Conservation (phyloP, 2,329 filamentous ascomycete genomes). For the Mycosphaerella sp. region DNA sequence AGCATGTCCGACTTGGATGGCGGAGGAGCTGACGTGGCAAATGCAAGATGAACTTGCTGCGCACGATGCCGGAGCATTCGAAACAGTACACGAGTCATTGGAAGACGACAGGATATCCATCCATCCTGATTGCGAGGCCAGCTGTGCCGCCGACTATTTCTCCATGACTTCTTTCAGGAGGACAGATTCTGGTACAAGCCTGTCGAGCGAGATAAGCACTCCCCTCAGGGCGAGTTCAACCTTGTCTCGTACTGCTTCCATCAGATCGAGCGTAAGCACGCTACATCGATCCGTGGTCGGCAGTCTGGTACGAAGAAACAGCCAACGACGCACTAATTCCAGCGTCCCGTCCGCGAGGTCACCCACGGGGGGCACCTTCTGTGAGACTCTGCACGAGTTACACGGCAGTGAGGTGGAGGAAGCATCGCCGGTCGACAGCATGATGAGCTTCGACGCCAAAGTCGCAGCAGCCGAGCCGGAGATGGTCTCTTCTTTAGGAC, state of each 20-base stretch:
- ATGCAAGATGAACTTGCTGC: background rate
- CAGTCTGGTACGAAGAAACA: constrained; percentile 24
- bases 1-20: constrained; percentile 37
- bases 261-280: constrained; percentile 32
- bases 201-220: constrained; percentile 19
- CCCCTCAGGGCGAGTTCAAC: constrained; percentile 18
- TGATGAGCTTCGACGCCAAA: background rate
- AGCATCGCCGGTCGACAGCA: background rate
- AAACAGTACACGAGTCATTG: constrained; percentile 12
- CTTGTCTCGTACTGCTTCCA: constrained; percentile 32
- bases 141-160: constrained; percentile 35
- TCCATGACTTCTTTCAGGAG: constrained; percentile 21
- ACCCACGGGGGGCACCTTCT: constrained; percentile 32
- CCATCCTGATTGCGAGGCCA: constrained; percentile 43
- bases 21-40: constrained; percentile 5
- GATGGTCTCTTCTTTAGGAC: background rate
- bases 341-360: constrained; percentile 16
- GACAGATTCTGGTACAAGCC: constrained; percentile 14
- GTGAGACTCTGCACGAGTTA: constrained; percentile 36
- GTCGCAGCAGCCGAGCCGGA: background rate
- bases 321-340: constrained; percentile 7
- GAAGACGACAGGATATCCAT: constrained; percentile 32
- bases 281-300: constrained; percentile 28
- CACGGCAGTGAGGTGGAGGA: constrained; percentile 33
- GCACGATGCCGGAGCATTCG: constrained; percentile 6